Evolutionary conservation across 1,284 basidiomycete species (phyloP), one percentile per base, ranked within the genome.

Genomic region (Heterobasidion parviporum): DNA sequence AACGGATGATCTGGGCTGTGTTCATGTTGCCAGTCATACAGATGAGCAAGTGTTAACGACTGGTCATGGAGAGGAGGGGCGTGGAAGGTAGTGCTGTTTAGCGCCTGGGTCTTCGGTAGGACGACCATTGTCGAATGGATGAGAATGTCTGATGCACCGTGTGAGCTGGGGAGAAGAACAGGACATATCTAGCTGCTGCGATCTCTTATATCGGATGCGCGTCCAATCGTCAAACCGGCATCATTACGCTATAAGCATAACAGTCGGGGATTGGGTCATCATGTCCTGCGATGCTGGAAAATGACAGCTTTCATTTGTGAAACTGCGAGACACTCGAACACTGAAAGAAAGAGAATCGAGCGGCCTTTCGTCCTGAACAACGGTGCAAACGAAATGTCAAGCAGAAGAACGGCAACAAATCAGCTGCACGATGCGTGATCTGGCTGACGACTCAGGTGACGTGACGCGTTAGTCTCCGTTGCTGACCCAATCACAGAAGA

Each of bases 1-100:
- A 71, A 43, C 2, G 68, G 66, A 46, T 67, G 65, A 18, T 63
- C 50, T 1, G 65, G 58, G 41, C 57, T 67, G 53, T 69, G 57
- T n/a, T 59, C 54, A 35, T 56, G 47, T 48, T 72, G 67, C 65
- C 66, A 71, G 34, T 72, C 60, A 20, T 61, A 61, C 32, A 61
- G 18, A 15, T 61, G 55, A 5, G 60, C 54, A 16, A 62, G 55
- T 8, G 50, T 50, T 3, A 62, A 55, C 6, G 60, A 52, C 26
- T 53, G 43, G 35, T 62, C 55, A 9, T 44, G 35, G 9, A 62
- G 45, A n/a, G 61, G 61, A 15, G 61, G 60, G 2, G 57, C 56
- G 18, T 57, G 54, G 54, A 62, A 62, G 8, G 61, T 62, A 4
- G 18, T 41, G 41, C 61, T 62, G 16, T 58, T 55, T 32, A 62